phyloP scores from a whole-genome alignment of 192 early-diverging fungal species.

The Podila verticillata region DNA sequence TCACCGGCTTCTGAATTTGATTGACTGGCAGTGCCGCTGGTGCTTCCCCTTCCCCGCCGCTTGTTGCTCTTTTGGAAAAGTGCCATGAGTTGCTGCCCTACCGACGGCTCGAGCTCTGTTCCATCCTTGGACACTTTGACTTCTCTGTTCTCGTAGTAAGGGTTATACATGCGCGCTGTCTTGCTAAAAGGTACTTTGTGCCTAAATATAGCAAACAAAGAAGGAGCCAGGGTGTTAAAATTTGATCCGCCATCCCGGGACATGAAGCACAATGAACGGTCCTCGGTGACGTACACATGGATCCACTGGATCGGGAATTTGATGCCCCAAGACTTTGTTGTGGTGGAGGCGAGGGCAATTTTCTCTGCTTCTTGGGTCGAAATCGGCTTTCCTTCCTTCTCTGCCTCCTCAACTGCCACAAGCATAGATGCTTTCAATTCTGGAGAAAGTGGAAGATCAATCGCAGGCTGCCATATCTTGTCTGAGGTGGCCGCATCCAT shows the following conservation, averaged over 20 bases:
- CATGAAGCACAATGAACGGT: too few species aligned
- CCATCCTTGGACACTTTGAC: conserved; percentile 61
- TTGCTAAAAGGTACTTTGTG: conserved; percentile 55
- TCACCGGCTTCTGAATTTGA: conserved; percentile 25
- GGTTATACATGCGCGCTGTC: conserved; percentile 56
- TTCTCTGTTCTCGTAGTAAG: conserved; percentile 58
- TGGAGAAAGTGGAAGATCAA: conserved; percentile 29
- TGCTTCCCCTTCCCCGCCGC: conserved; percentile 18
- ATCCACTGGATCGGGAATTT: conserved; percentile 58
- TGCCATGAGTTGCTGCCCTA: conserved; percentile 52
- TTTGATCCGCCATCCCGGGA: too few species aligned
- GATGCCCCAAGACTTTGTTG: conserved; percentile 58
- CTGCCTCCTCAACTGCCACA: conserved; percentile 38
- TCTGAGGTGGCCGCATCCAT: conserved; percentile 36
- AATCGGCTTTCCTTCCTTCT: conserved; percentile 38
- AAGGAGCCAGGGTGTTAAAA: too few species aligned
- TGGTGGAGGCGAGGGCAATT: conserved; percentile 43
- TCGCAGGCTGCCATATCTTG: conserved; percentile 35
- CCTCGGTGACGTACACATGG: conserved; percentile 49
- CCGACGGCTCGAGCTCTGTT: conserved; percentile 54
- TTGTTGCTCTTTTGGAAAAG: conserved; percentile 41
- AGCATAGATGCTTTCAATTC: conserved; percentile 39
- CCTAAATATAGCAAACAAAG: conserved; percentile 19
- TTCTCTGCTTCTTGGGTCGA: conserved; percentile 49
- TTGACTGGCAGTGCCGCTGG: conserved; percentile 7